Evolutionary conservation across 2,329 filamentous ascomycete genomes (phyloP), one percentile per base, ranked within the genome.

Genomic region (Trematosphaeria pertusa): DNA sequence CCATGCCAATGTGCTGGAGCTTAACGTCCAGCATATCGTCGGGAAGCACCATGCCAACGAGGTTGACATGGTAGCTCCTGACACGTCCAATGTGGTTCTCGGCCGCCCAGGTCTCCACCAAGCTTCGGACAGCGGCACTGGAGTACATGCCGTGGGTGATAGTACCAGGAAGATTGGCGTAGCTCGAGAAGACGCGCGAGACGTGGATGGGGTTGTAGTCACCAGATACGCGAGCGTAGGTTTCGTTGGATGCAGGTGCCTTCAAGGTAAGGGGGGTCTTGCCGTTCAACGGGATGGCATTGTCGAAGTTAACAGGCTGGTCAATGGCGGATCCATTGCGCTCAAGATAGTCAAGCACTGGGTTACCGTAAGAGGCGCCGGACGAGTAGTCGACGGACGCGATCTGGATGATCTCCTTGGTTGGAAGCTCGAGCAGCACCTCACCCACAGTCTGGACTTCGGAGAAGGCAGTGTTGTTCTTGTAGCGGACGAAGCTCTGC

Each of bases 131-230:
- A 28, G 94, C 90, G 58, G 94, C 94, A 74, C 93, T 97, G 1
- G 93, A 95, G 81, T 97, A 99, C 94, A 99, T 99, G 70, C 94
- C 94, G 71, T 99, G 94, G 1, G 94, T 99, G 67, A 99, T 99
- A 34, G 94, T 99, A 38, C 94, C 95, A 1, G 92, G 92, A 12
- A 99, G 82, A 72, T 92, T 94, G 70, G 94, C 95, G 65, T 97
- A 99, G 75, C 86, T 91, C 22, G 94, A 89, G 77, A 99, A 99
- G 44, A 97, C 91, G 46, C 94, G 88, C 10, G 94, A 97, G 34
- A 99, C 94, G 80, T 99, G 94, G 54, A 99, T 99, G 18, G 94
- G 94, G 75, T 99, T 99, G 83, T 91, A 99, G 72, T 99, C 94
- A 36, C 94, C 94, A 40, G 95, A 99, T 14, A 99, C 94, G 58